phyloP scores from a whole-genome alignment of 805 yeast genomes.

The Yarrowia sp. region DNA sequence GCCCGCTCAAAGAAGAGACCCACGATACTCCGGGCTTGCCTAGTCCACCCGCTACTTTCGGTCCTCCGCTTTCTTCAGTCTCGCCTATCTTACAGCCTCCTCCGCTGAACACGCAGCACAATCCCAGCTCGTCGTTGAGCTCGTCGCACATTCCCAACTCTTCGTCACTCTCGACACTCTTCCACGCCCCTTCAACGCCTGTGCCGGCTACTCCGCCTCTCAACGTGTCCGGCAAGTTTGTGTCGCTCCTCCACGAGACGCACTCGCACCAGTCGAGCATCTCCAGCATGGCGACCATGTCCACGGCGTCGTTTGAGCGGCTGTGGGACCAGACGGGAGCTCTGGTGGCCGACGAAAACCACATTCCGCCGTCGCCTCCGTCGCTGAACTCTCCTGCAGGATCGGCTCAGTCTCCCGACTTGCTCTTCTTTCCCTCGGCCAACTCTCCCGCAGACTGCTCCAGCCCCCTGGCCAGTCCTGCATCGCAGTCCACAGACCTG shows the following conservation, averaged over 20 bases:
- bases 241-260: not conserved
- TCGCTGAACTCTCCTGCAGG: not conserved
- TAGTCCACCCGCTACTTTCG: too few species aligned
- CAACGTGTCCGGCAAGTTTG: not conserved
- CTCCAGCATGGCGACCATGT: not conserved
- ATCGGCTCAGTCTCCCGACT: too few species aligned
- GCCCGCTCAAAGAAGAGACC: not conserved
- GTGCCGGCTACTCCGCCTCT: not conserved
- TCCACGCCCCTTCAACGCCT: not conserved
- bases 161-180: not conserved
- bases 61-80: not conserved
- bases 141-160: not conserved
- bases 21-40: too few species aligned
- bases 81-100: not conserved
- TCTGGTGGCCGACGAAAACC: not conserved
- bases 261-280: conserved; percentile 2
- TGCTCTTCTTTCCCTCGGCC: too few species aligned
- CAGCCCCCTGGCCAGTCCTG: not conserved
- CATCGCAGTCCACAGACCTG: not conserved
- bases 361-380: conserved; percentile 3
- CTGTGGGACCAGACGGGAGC: conserved; percentile 13
- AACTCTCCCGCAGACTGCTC: not conserved
- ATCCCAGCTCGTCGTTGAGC: not conserved
- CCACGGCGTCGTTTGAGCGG: not conserved
- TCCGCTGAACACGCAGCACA: not conserved